Conservation (phyloP, 1,284 basidiomycete species). For the Athelia psychrophila region DNA sequence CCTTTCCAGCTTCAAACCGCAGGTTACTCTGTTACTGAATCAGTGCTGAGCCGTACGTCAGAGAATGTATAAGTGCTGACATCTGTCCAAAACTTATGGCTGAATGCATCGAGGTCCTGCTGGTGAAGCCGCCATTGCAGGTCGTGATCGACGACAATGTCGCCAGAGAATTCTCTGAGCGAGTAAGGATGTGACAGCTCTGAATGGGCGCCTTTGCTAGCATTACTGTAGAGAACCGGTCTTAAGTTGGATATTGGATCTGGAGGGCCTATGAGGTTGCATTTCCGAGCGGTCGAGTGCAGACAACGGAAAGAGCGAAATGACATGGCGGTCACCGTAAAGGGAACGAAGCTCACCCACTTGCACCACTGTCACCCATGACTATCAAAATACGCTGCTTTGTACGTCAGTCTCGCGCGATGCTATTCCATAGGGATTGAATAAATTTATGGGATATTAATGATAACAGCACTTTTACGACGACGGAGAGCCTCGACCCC, state of each 20-base stretch:
- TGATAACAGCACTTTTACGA: too few relatives aligned
- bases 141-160: background rate
- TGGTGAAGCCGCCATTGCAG: background rate
- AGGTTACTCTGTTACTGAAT: background rate
- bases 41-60: background rate
- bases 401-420: too few relatives aligned
- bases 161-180: background rate
- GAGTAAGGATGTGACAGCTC: background rate
- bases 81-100: background rate
- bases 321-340: too few relatives aligned
- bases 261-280: background rate
- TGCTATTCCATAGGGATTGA: too few relatives aligned
- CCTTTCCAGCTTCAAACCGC: background rate
- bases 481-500: too few relatives aligned
- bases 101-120: background rate
- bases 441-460: too few relatives aligned
- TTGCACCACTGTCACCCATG: too few relatives aligned
- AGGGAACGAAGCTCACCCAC: too few relatives aligned
- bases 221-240: background rate
- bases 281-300: background rate
- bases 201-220: background rate
- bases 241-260: background rate
- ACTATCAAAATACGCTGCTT: too few relatives aligned
- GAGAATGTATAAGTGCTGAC: background rate
- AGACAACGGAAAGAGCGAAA: background rate